Evolutionary conservation across 148 eudicot genomes (phyloP), one percentile per base, ranked within the genome.

Genomic region (Vaccinium darrowii): DNA sequence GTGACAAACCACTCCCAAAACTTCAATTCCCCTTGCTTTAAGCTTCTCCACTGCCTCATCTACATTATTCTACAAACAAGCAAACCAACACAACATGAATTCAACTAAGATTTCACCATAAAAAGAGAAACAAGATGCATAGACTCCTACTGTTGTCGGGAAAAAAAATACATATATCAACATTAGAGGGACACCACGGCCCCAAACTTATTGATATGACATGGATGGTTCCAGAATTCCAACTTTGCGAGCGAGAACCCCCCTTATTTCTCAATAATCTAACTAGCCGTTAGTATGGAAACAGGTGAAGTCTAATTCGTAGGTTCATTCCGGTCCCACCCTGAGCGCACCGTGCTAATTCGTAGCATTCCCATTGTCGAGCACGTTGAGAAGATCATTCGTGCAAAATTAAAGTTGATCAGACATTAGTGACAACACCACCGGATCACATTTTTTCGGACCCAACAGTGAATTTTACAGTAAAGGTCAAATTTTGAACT

Each of bases 31-130:
- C 84, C 83, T 88, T 9, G 73, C 88, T 80, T 81, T 95, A 14
- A 97, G 98, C 88, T 89, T 91, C 80, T 92, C 90, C 76, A 94
- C 98, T 78, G 98, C 96, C 81, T 94, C 99, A 72, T 95, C 99
- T 21, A 95, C 99, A 87, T 97, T 97, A 78, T 91, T 90, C 98
- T 94, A 89, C 87, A 81, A 33, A 30, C 67, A 80, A 82, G 76
- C 54, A 82, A 81, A 74, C 47, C 5, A 80, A 81, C 62, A 63
- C 19, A 72, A 83, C 58, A 60, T 75, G 12, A 4, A 89, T 8
- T 80, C 19, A 2, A 14, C n/a, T 13, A 39, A 67, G 73, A 67
- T 25, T 62, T 25, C 7, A 67, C 36, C 73, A 25, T 11, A 67
- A 27, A 11, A 9, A 27, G 33, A 9, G 25, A 50, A 60, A 36